Evolutionary conservation across 2,329 filamentous ascomycete genomes (phyloP), one percentile per base, ranked within the genome.

Genomic region (Parafenestella ontariensis): DNA sequence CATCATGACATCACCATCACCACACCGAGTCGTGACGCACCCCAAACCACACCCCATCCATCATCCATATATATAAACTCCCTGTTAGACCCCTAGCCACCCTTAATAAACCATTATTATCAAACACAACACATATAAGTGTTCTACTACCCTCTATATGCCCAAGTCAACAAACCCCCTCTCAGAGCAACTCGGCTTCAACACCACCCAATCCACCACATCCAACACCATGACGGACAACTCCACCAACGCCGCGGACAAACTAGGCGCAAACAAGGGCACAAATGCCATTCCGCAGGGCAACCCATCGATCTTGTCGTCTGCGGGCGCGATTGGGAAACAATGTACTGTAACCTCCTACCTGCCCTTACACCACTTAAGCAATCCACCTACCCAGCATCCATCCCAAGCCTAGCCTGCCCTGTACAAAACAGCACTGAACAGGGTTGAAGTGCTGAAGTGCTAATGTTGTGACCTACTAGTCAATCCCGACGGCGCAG

Each of bases 291-390:
- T 72, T 39, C 70, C 70, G 0, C 54, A 69, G 28, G 59, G 63
- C 59, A 73, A 76, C 52, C 73, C 72, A 6, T 72, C 66, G 3
- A 65, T 76, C 0, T 74, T 86, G 42, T 83, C 83, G 36, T 79
- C 78, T 0, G 70, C 79, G 0, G 83, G 83, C 5, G 72, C 77
- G 0, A 78, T 86, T 29, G 83, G 84, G 18, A 83, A 82, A 61
- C 82, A 85, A 20, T 86, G 56, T 59, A 50, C 13, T 47, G n/a
- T n/a, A n/a, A n/a, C n/a, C n/a, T n/a, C n/a, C n/a, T n/a, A n/a
- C n/a, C n/a, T n/a, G n/a, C n/a, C n/a, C n/a, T n/a, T n/a, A n/a
- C n/a, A n/a, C n/a, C n/a, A n/a, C n/a, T n/a, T n/a, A n/a, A n/a
- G n/a, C n/a, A n/a, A n/a, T n/a, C n/a, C n/a, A n/a, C n/a, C n/a